Evolutionary conservation across 2,329 filamentous ascomycete species (phyloP).

Genomic region (Macroventuria anomochaeta): DNA sequence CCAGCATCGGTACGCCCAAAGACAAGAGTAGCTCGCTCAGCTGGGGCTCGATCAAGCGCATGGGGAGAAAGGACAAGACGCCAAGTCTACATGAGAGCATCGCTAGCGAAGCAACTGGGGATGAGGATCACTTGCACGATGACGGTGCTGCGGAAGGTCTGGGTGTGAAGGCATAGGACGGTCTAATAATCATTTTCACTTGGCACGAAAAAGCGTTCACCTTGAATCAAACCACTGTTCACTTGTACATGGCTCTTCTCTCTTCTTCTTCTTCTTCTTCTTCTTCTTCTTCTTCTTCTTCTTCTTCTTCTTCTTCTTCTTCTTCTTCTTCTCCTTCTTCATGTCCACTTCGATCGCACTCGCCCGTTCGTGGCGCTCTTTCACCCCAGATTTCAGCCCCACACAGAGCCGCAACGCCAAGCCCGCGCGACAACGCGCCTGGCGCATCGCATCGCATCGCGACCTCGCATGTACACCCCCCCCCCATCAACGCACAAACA

Average conservation of each 20-base stretch:
- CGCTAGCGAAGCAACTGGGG: slow-evolving; percentile 49
- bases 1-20: slow-evolving; percentile 47
- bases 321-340: too few relatives aligned
- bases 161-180: slow-evolving; percentile 16
- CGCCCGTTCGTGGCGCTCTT: slow-evolving; percentile 2
- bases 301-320: too few relatives aligned
- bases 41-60: slow-evolving; percentile 55
- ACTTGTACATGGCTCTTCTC: too few relatives aligned
- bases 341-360: not conserved
- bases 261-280: too few relatives aligned
- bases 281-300: too few relatives aligned
- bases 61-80: slow-evolving; percentile 54
- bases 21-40: slow-evolving; percentile 49
- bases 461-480: not conserved
- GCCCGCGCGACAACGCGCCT: not conserved
- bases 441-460: slow-evolving; percentile 7
- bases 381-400: slow-evolving; percentile 26
- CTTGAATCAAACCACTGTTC: too few relatives aligned
- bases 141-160: slow-evolving; percentile 39
- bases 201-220: too few relatives aligned
- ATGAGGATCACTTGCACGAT: slow-evolving; percentile 41
- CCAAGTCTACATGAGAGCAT: slow-evolving; percentile 56
- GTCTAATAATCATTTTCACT: not conserved
- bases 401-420: slow-evolving; percentile 24
- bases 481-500: slow-evolving; percentile 9